Evolutionary conservation across 2,329 filamentous ascomycete species (phyloP), one percentile per base, ranked within the genome.

Genomic region (Colletotrichum aenigma): DNA sequence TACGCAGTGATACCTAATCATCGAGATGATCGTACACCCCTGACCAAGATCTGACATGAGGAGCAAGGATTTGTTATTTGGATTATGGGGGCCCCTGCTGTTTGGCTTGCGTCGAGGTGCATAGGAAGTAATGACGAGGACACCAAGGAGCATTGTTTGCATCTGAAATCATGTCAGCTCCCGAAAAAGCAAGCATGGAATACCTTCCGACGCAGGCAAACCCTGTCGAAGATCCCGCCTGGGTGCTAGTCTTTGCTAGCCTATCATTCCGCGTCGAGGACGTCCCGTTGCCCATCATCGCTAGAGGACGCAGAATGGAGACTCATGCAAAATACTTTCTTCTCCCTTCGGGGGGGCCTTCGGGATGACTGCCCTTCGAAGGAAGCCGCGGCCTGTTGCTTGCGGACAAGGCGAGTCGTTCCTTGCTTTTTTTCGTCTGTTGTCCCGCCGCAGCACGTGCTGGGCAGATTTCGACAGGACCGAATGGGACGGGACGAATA

Each of bases 181-280:
- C 68, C 61, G 62, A 58, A 75, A 75, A 75, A 75, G 73, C 43
- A 75, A 75, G 16, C 34, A 58, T 65, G 64, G 26, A 12, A 58
- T 21, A 26, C 26, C 32, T 30, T 36, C 18, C 62, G 21, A 60
- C 18, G 32, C 21, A 21, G 58, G 30, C 36, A 36, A 28, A 32
- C 62, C 73, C 21, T 38, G 43, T 28, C 43, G 56, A 65, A 65
- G 32, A 73, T 65, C 64, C 28, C 26, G 64, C 36, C 58, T 65
- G 68, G 15, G 16, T 38, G 32, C 13, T 15, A 9, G 48, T 38
- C 18, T 56, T 32, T 62, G 9, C 10, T 10, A 16, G n/a, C 38
- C 55, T 21, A 34, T 75, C 55, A 18, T 62, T 43, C 55, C 55
- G 52, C 28, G 24, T 16, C 30, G 30, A 32, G 30, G 30, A 48